Conservation (phyloP, 163 green algal species). For the Chlamydomonas reinhardtii region DNA sequence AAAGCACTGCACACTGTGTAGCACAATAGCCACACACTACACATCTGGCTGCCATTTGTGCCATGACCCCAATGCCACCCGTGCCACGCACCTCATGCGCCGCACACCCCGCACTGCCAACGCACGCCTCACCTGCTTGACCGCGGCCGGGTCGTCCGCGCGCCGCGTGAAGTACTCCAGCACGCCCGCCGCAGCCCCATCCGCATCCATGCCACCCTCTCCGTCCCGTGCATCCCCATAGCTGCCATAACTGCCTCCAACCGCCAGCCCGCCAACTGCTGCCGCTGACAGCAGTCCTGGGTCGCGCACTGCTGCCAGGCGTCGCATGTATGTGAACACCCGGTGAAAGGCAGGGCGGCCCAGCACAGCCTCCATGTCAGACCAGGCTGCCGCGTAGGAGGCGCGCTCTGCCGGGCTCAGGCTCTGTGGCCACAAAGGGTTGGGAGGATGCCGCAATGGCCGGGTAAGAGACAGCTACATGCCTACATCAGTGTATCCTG, state of each 20-base stretch:
- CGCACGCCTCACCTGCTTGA: conserved; percentile 43
- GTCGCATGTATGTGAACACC: conserved; percentile 51
- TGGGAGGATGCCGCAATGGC: no score
- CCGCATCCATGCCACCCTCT: not conserved
- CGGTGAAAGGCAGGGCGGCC: conserved; percentile 62
- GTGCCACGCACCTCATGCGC: not conserved
- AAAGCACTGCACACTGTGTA: no score
- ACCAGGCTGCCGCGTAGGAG: conserved; percentile 56
- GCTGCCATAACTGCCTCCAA: not conserved
- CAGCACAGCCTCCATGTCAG: conserved; percentile 60
- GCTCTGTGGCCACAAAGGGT: conserved; percentile 15
- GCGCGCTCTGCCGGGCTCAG: conserved; percentile 49
- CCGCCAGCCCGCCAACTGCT: not conserved
- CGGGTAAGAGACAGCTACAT: no score
- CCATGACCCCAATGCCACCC: not conserved
- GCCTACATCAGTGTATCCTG: no score
- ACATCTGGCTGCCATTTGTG: not conserved
- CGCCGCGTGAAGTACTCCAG: conserved; percentile 60
- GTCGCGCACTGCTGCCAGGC: conserved; percentile 45
- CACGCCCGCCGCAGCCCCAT: not conserved
- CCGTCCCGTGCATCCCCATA: not conserved
- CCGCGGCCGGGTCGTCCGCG: conserved; percentile 8
- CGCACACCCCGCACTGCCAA: no score
- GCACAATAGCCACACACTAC: not conserved
- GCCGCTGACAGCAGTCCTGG: conserved; percentile 11